These are phyloP conservation scores for Pyrenophora tritici-repentis DNA, from an alignment of 2,329 filamentous ascomycete species.

Conservation along the genomic window DNA sequence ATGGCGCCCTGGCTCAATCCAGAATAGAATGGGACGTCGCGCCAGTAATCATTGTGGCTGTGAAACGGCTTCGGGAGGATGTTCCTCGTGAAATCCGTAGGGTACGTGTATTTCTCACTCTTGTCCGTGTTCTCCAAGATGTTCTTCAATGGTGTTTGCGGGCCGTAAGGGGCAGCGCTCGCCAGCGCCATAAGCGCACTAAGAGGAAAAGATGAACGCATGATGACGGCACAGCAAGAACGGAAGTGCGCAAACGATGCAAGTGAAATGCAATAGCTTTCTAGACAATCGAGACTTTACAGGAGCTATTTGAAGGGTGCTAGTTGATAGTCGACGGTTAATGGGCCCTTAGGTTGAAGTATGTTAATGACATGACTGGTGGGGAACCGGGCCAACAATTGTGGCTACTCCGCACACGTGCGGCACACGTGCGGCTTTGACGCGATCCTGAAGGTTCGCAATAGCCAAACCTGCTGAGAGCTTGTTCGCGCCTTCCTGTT, in stretches of 20 bases:
- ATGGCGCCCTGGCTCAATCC: slow-evolving; percentile 63
- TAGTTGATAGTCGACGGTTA: slow-evolving; percentile 10
- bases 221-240: slow-evolving; percentile 12
- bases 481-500: background rate
- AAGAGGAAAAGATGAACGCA: slow-evolving; percentile 28
- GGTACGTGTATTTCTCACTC: slow-evolving; percentile 61
- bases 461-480: background rate
- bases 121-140: slow-evolving; percentile 61
- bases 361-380: slow-evolving; percentile 28
- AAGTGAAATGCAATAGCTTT: background rate
- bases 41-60: slow-evolving; percentile 66
- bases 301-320: slow-evolving; percentile 4
- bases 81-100: slow-evolving; percentile 64
- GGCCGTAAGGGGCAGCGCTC: slow-evolving; percentile 42
- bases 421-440: slow-evolving; percentile 13
- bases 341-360: slow-evolving; percentile 15
- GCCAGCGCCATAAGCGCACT: slow-evolving; percentile 20
- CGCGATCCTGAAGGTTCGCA: slow-evolving; percentile 3
- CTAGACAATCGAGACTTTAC: background rate
- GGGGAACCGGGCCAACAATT: slow-evolving; percentile 15
- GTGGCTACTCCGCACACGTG: slow-evolving; percentile 15
- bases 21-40: slow-evolving; percentile 54
- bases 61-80: slow-evolving; percentile 63
- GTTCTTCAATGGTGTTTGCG: slow-evolving; percentile 56
- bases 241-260: background rate